Evolutionary conservation across 805 yeast species (phyloP), one percentile per base, ranked within the genome.

Genomic region (Pichia paraexigua): DNA sequence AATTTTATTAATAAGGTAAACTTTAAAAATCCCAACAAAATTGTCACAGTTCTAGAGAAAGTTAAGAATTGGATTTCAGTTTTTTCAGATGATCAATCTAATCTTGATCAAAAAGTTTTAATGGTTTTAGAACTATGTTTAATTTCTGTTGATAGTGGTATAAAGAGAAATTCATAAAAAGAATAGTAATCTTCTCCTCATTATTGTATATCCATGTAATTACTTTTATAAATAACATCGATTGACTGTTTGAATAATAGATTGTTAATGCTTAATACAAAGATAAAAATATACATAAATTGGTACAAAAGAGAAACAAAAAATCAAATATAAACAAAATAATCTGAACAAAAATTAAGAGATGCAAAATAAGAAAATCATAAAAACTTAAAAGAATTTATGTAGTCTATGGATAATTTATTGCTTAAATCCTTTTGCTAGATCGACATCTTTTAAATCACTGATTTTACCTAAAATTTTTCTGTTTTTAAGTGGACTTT

Each of bases 381-480:
- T 13, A 12, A 12, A 13, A 11, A 12, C 3, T 13, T 13, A 30
- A 30, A 30, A 30, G n/a, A 30, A 30, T 13, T 3, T 10, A 7
- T 12, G 6, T 13, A 12, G 3, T 13, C 13, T 13, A 13, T 13
- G 3, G 12, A 30, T 5, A 30, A 30, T 30, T 43, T 52, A 63
- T 28, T 66, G 65, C 54, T 69, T 68, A 55, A 74, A 75, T 2
- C 79, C 78, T 50, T 75, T 70, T 1, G 75, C 71, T 44, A 77
- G 59, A 61, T 77, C 80, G 45, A 75, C 74, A 54, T 75, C 71
- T 52, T 72, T 72, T 47, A 74, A 60, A 55, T 74, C 79, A 3
- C 76, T 76, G 11, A 71, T 49, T 51, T 60, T 61, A 4, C 58
- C 58, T n/a, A 44, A 15, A 9, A 20, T 47, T 41, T 56, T 59